Conservation (phyloP, 306 rosid species). For the Glycyrrhiza uralensis region DNA sequence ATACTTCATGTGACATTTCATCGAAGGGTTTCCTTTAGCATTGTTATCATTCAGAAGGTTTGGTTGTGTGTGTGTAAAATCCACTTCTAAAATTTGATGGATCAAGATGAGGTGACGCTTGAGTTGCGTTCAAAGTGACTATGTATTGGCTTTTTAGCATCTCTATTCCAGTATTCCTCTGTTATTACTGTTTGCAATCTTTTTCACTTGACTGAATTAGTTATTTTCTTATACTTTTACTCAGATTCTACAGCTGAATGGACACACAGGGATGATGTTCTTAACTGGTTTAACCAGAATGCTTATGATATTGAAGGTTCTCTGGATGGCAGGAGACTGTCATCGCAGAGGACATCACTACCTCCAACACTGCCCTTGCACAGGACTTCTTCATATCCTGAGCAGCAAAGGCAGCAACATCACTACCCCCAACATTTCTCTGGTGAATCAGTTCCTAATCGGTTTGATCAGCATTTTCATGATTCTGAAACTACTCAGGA, state of each 20-base stretch:
- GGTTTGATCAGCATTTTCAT: slow-evolving; percentile 46
- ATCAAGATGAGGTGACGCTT: background rate
- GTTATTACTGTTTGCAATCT: background rate
- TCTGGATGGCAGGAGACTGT: slow-evolving; percentile 41
- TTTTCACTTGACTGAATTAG: slow-evolving; percentile 10
- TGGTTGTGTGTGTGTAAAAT: background rate
- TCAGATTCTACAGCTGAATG: slow-evolving; percentile 45
- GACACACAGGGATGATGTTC: slow-evolving; percentile 37
- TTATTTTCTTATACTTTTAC: slow-evolving; percentile 1
- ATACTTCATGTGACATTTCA: background rate
- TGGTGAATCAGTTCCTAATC: slow-evolving; percentile 59
- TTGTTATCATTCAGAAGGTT: background rate
- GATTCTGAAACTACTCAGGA: slow-evolving; percentile 45
- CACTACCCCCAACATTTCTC: slow-evolving; percentile 50
- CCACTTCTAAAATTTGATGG: slow-evolving; percentile 6
- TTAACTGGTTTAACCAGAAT: slow-evolving; percentile 40
- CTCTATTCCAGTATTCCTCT: background rate
- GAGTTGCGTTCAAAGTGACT: background rate
- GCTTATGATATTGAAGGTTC: slow-evolving; percentile 43
- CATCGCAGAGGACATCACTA: too few relatives aligned
- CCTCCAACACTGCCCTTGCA: too few relatives aligned
- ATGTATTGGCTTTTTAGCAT: background rate
- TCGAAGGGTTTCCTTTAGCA: background rate
- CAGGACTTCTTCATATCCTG: slow-evolving; percentile 90
- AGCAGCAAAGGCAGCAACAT: slow-evolving; percentile 65